Evolutionary conservation across 768 basidiomycete species (phyloP).

Genomic region (Mycena amicta): DNA sequence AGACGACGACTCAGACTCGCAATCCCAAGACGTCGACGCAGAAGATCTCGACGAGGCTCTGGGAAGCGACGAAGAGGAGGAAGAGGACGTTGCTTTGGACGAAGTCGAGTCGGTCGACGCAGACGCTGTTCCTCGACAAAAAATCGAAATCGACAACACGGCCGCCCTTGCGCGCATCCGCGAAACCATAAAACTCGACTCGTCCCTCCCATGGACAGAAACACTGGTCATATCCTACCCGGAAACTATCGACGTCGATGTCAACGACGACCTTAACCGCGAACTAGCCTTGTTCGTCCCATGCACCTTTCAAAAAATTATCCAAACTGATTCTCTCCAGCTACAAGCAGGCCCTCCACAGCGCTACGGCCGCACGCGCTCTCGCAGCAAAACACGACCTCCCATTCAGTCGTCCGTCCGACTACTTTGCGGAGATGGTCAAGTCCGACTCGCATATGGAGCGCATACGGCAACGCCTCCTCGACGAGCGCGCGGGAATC

Average conservation of each 20-base stretch:
- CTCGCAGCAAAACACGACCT: constrained; percentile 80
- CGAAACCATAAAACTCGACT: constrained; percentile 73
- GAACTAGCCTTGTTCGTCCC: constrained; percentile 89
- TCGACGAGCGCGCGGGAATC: constrained; percentile 87
- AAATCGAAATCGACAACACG: constrained; percentile 81
- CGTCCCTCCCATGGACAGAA: constrained; percentile 82
- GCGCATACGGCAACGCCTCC: constrained; percentile 83
- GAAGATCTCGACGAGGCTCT: constrained; percentile 35
- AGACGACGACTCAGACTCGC: constrained; percentile 31
- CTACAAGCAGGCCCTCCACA: constrained; percentile 92
- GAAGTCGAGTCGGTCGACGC: constrained; percentile 76
- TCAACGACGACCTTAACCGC: constrained; percentile 88
- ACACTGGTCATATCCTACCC: constrained; percentile 76
- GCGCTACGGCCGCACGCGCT: constrained; percentile 71
- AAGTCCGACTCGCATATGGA: constrained; percentile 98
- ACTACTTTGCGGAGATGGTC: constrained; percentile 99
- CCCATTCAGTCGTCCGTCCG: constrained; percentile 87
- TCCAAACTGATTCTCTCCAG: constrained; percentile 46
- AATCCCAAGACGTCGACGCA: constrained; percentile 23
- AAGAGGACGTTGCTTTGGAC: constrained; percentile 62
- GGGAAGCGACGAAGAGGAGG: constrained; percentile 36
- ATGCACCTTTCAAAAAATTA: no score
- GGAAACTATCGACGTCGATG: constrained; percentile 71
- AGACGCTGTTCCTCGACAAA: constrained; percentile 80
- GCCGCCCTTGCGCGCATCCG: constrained; percentile 83